These are phyloP conservation scores for Hibiscus mutabilis DNA, from an alignment of 345 rosid species.

Conservation along the genomic window DNA sequence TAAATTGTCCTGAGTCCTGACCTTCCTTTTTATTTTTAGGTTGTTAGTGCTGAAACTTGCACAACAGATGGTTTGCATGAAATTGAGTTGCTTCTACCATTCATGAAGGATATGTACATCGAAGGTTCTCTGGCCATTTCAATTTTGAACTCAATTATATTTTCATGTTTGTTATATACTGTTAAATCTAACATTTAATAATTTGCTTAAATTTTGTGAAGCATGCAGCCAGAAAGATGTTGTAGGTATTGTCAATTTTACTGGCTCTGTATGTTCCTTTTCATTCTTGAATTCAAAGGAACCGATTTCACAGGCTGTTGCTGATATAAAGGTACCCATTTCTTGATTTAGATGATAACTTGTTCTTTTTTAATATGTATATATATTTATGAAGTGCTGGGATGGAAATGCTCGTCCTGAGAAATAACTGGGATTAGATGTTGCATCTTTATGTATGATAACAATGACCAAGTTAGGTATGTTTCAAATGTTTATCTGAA, in stretches of 20 bases:
- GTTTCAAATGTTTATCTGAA: slow-evolving; percentile 1
- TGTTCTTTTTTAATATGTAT: neutral
- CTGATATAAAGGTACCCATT: slow-evolving; percentile 64
- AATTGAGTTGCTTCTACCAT: slow-evolving; percentile 68
- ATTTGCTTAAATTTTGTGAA: slow-evolving; percentile 28
- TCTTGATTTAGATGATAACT: neutral
- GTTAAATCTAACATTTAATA: slow-evolving; percentile 20
- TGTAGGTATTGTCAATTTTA: slow-evolving; percentile 49
- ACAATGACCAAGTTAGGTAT: neutral
- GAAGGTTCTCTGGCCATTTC: slow-evolving; percentile 40
- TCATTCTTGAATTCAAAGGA: slow-evolving; percentile 70
- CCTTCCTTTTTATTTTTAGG: slow-evolving; percentile 29
- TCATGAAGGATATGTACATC: slow-evolving; percentile 44
- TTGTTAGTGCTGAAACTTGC: slow-evolving; percentile 49
- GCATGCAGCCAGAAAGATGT: slow-evolving; percentile 57
- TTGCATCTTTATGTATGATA: neutral
- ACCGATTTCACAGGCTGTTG: slow-evolving; percentile 68
- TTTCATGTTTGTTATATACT: slow-evolving; percentile 2
- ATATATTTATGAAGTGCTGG: neutral
- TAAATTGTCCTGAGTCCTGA: neutral
- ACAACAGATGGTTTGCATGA: slow-evolving; percentile 54
- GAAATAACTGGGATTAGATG: neutral
- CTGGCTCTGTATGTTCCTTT: slow-evolving; percentile 63
- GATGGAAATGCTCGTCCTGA: neutral
- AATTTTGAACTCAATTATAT: slow-evolving; percentile 5